Evolutionary conservation across 306 rosid species (phyloP), one percentile per base, ranked within the genome.

Genomic region (Trifolium repens): DNA sequence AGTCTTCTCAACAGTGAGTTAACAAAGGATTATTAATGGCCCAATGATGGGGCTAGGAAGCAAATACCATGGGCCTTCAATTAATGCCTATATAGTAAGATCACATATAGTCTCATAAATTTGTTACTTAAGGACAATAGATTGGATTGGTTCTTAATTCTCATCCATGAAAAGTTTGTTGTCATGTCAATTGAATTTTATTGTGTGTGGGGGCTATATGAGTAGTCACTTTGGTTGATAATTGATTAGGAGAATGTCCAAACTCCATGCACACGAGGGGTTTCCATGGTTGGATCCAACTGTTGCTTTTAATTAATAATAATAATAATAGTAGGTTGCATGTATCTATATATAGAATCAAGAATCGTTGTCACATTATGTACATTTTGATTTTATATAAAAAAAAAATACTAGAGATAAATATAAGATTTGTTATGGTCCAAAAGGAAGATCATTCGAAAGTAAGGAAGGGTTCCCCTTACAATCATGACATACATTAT

Each of bases 201-300:
- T 73, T 55, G 63, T 53, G 1, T 27, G 82, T 81, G 84, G 80
- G 84, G 89, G 80, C 72, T 44, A 58, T 75, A 58, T 52, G 15
- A 42, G 43, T 32, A 32, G 44, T 61, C 67, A 61, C 44, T 32
- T 61, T 8, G 13, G 1, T 32, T 15, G 11, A 61, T 32, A 15
- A 34, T 61, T 81, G 76, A 75, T 50, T 68, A 47, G 69, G 78
- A 78, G 83, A 82, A 84, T 78, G 84, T 80, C 85, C 76, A 75
- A 67, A 74, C 58, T 57, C 63, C 39, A 69, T 75, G 79, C 61
- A 78, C 85, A 88, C 85, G 86, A 77, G 86, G 60, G 83, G 77
- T n/a, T 75, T 61, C 47, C 64, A 13, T 62, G 49, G 86, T 67
- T 89, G 90, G 87, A 83, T 89, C 84, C 91, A 86, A 82, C 85